phyloP scores from a whole-genome alignment of 495 filamentous ascomycete genomes.

The Podospora didyma region DNA sequence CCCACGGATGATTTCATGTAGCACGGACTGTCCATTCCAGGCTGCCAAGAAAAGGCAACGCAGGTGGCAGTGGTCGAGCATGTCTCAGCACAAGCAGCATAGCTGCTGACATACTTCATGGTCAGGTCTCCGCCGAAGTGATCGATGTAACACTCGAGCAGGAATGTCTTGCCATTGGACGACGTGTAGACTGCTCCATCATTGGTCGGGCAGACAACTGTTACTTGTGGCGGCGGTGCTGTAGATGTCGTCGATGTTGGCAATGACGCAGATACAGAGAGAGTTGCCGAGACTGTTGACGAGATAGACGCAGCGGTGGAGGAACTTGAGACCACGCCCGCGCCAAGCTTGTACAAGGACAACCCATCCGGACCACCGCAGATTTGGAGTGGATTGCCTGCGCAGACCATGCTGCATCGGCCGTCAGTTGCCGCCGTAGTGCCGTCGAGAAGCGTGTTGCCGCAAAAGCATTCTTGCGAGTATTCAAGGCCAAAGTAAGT shows the following conservation, averaged over 20 bases:
- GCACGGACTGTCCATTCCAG: constrained; percentile 8
- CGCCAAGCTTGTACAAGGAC: constrained; percentile 29
- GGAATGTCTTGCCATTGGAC: constrained; percentile 9
- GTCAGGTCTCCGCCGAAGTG: constrained; percentile 6
- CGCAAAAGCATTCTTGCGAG: constrained; percentile 34
- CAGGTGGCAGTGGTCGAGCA: constrained; percentile 8
- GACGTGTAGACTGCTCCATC: constrained; percentile 3
- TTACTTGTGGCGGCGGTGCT: neutral
- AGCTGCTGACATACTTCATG: constrained; percentile 4
- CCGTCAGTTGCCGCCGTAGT: constrained; percentile 17
- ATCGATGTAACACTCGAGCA: constrained; percentile 14
- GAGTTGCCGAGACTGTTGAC: neutral
- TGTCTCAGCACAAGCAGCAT: constrained; percentile 6
- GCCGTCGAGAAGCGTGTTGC: constrained; percentile 26
- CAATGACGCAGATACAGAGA: neutral
- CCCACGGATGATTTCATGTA: constrained; percentile 14
- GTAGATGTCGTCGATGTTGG: constrained; percentile 1
- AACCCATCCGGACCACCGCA: constrained; percentile 26
- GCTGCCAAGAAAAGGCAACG: constrained; percentile 10
- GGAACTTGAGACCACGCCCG: neutral
- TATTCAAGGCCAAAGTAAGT: constrained; percentile 33
- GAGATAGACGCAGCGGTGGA: neutral
- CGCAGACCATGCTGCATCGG: constrained; percentile 32
- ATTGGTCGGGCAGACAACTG: constrained; percentile 7
- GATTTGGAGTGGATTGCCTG: constrained; percentile 21